Evolutionary conservation across 1,284 basidiomycete species (phyloP), one percentile per base, ranked within the genome.

Genomic region (Pyrrhoderma noxium): DNA sequence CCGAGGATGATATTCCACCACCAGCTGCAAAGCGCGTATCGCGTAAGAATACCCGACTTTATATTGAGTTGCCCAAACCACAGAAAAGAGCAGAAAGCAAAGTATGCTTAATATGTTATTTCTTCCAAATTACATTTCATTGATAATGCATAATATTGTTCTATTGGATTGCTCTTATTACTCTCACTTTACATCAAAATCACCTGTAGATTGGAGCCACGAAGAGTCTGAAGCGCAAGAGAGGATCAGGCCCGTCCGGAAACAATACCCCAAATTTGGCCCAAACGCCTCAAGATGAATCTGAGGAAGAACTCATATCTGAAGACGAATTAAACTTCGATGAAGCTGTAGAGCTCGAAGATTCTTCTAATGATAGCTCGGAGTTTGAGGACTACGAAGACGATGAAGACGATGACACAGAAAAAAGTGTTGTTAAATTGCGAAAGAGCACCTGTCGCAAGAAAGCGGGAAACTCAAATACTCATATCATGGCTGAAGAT

Each of bases 321-420:
- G 56, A 56, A n/a, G 54, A 58, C 34, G 60, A 59, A 35, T 51
- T 57, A 14, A 54, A 59, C 3, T 55, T 55, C 36, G 56, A 48
- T 31, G 54, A 55, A 34, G 27, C 39, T 8, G 22, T 23, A 3
- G 47, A 49, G 14, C 25, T 53, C 3, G 52, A 55, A 11, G 56
- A 52, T 25, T 52, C 49, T 16, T 56, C 49, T 9, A 56, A 52
- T 37, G 57, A 56, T 42, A 59, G 51, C 36, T 60, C 60, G 1
- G 57, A 55, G 18, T 62, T 61, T 47, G 59, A 60, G 46, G 70
- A 69, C 42, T 71, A 73, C 38, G 70, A 68, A 51, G 67, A 69
- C 27, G 68, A 71, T 37, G 69, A 73, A 14, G 80, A 82, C 13
- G 41, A 40, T 67, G 72, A 27, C 63, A 65, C n/a, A n/a, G n/a